phyloP scores from a whole-genome alignment of 257 asterid genomes.

The Galeopsis tetrahit region DNA sequence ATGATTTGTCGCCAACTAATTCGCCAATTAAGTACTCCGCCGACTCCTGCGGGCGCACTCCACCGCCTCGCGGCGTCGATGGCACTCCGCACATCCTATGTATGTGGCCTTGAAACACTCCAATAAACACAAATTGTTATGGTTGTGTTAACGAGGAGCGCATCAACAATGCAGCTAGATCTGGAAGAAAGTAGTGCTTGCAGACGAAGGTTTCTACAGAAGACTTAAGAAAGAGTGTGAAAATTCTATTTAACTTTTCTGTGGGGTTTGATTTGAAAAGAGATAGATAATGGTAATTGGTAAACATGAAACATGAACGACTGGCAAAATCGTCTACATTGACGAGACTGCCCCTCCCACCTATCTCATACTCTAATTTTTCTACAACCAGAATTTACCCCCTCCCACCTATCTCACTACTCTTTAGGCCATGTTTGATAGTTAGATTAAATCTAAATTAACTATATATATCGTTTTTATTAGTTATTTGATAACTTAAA shows the following conservation, averaged over 20 bases:
- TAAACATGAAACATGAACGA: slow-evolving; percentile 16
- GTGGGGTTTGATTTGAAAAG: slow-evolving; percentile 32
- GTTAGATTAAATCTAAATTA: no score
- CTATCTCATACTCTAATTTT: no score
- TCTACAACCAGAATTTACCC: no score
- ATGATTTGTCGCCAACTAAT: slow-evolving; percentile 81
- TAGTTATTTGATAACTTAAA: no score
- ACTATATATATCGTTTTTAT: no score
- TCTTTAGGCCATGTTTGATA: no score
- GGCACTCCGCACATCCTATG: slow-evolving; percentile 85
- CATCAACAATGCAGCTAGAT: slow-evolving; percentile 36
- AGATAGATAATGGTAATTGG: slow-evolving; percentile 16
- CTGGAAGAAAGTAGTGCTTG: slow-evolving; percentile 37
- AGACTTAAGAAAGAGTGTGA: slow-evolving; percentile 25
- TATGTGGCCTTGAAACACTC: slow-evolving; percentile 17
- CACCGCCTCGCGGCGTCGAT: slow-evolving; percentile 80
- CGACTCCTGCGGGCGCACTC: slow-evolving; percentile 68
- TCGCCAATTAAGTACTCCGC: slow-evolving; percentile 79
- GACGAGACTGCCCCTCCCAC: slow-evolving; percentile 40
- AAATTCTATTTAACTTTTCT: background rate
- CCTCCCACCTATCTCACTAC: no score
- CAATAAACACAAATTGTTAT: slow-evolving; percentile 11
- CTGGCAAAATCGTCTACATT: slow-evolving; percentile 16
- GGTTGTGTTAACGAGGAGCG: slow-evolving; percentile 17
- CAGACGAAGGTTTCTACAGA: slow-evolving; percentile 36